phyloP scores from a whole-genome alignment of 2,329 filamentous ascomycete genomes.

The Hymenoscyphus albidus region DNA sequence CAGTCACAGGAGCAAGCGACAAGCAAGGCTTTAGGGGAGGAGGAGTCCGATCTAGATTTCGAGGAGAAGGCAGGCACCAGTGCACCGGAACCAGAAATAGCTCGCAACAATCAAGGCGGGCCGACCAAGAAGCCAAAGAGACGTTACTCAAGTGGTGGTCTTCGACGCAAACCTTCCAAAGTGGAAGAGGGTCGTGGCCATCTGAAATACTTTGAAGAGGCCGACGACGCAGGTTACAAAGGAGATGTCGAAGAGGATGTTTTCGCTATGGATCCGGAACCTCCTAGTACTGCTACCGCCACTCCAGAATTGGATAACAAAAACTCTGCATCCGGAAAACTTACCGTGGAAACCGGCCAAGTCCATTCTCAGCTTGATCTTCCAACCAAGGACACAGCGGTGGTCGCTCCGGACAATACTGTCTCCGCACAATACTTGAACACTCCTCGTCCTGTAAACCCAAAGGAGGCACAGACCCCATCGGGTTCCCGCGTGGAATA shows the following conservation, averaged over 20 bases:
- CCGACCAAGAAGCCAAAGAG: constrained; percentile 48
- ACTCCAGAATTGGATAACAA: neutral
- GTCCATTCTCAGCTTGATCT: neutral
- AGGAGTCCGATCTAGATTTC: constrained; percentile 35
- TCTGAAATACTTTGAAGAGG: constrained; percentile 86
- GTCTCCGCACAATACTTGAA: constrained; percentile 15
- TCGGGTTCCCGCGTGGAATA: constrained; percentile 73
- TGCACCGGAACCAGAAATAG: constrained; percentile 58
- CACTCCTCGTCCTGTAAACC: constrained; percentile 63
- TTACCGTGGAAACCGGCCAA: neutral
- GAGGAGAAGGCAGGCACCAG: constrained; percentile 55
- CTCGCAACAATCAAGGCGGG: constrained; percentile 14
- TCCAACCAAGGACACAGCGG: neutral
- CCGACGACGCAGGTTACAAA: constrained; percentile 77
- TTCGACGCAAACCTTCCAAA: constrained; percentile 69
- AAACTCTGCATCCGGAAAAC: neutral
- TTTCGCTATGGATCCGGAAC: constrained; percentile 60
- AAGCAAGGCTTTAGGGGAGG: constrained; percentile 21
- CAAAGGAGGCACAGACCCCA: constrained; percentile 69
- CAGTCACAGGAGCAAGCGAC: constrained; percentile 11
- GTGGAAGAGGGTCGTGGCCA: constrained; percentile 69
- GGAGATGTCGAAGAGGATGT: constrained; percentile 69
- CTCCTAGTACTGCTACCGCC: constrained; percentile 10
- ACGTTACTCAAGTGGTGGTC: constrained; percentile 82
- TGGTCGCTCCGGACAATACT: constrained; percentile 14